Percentiles rank a stretch among this genome's conserved stretches.
Evolutionary conservation across 2,329 filamentous ascomycete species (phyloP).

Genomic region (Microsporum ferrugineum): DNA sequence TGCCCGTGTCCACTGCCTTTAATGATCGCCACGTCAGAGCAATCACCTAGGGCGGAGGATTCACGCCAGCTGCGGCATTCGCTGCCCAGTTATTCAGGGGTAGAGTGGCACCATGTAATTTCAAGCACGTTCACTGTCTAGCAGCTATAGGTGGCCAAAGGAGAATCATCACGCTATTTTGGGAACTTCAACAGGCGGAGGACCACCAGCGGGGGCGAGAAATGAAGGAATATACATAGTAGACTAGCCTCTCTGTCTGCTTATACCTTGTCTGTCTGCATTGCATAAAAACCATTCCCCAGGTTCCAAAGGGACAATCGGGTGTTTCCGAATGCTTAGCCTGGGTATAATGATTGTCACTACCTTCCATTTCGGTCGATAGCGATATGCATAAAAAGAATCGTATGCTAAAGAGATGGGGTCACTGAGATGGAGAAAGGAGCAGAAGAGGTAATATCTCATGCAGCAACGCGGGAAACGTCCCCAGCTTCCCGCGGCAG

Average conservation of each 20-base stretch:
- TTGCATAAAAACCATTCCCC: background rate
- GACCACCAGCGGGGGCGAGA: background rate
- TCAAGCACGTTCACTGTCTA: background rate
- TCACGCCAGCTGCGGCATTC: background rate
- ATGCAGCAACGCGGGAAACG: background rate
- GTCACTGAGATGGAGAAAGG: background rate
- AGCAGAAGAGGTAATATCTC: background rate
- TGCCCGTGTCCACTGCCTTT: background rate
- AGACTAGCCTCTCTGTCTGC: too few relatives aligned
- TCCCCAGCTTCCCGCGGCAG: background rate
- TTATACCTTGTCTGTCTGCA: background rate
- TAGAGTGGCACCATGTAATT: background rate
- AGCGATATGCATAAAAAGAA: background rate
- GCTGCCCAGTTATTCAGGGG: background rate
- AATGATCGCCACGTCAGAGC: constrained; percentile 4
- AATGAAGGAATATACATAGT: background rate
- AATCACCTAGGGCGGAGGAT: background rate
- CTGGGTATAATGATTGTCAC: background rate
- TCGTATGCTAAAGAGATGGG: background rate
- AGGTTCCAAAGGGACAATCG: background rate
- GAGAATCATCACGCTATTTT: background rate
- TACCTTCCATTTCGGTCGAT: background rate
- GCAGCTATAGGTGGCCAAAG: background rate
- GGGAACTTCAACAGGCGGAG: background rate
- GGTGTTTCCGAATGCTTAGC: constrained; percentile 2